Evolutionary conservation across 1,284 basidiomycete species (phyloP), one percentile per base, ranked within the genome.

Genomic region (Cryptococcus jaspeensis): DNA sequence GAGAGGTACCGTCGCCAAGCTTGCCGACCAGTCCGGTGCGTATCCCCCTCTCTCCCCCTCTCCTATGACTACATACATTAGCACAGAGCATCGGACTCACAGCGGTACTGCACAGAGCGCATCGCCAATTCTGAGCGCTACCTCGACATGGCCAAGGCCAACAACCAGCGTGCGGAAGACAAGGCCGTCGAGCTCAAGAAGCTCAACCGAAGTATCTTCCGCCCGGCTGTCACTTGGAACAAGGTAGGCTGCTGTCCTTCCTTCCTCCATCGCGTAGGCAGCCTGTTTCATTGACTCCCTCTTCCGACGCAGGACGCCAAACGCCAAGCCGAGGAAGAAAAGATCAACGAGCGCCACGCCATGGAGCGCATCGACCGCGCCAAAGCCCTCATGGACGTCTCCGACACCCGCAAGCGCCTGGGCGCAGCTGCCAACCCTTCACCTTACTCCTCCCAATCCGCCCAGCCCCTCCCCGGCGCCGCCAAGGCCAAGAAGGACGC

Each of bases 121-220:
- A 84, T 99, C 61, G 95, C 92, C 50, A 92, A 94, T 75, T 96
- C 95, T 16, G 95, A 99, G 77, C 88, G 92, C 60, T 90, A 98
- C 78, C 84, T 99, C 56, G 96, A 99, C 74, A 84, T 96, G 55
- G 84, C 94, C 58, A 98, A 93, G 79, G 89, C 90, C 13, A 88
- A 96, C 77, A 89, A 91, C 25, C 80, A 83, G 50, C 86, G 91
- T 5, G 95, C 96, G 18, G 89, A 89, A 63, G 96, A 99, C 80
- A 92, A 87, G 76, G 92, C 94, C 6, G 88, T 88, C 62, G 93
- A 98, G 78, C 87, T 99, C 59, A 93, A 92, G 74, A 84, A 92
- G 72, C 86, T 99, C 60, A 76, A 74, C 59, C 59, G 70, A 53
- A 73, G 92, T 51, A 99, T 99, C 76, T 98, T 99, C 82, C 85